phyloP scores from a whole-genome alignment of 805 yeast genomes.

The Yarrowia phangngaensis region DNA sequence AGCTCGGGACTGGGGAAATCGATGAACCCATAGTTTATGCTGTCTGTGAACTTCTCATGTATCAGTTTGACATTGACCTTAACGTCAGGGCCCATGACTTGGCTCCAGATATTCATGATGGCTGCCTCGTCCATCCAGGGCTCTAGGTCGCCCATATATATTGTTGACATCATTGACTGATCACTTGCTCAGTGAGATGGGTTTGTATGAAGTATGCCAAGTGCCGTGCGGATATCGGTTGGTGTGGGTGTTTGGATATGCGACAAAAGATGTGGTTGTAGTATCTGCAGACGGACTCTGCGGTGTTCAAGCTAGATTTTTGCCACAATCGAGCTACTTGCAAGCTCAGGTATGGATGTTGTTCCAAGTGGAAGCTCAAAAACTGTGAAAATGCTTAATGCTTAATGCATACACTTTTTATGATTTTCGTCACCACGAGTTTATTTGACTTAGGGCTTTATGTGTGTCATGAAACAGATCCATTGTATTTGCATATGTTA shows the following conservation, averaged over 20 bases:
- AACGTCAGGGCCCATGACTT: slow-evolving; percentile 51
- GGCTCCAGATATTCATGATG: slow-evolving; percentile 64
- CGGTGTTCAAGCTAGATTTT: background rate
- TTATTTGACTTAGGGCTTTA: too few species aligned
- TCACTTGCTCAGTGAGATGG: background rate
- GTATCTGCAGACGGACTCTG: background rate
- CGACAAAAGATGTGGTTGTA: too few species aligned
- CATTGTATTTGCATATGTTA: too few species aligned
- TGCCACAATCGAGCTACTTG: slow-evolving; percentile 9
- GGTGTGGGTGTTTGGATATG: too few species aligned
- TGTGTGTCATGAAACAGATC: too few species aligned
- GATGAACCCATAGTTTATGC: slow-evolving; percentile 78
- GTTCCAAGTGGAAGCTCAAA: slow-evolving; percentile 21
- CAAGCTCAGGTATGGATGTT: too few species aligned
- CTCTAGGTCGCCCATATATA: slow-evolving; percentile 82
- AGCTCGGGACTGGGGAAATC: slow-evolving; percentile 59
- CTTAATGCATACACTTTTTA: too few species aligned
- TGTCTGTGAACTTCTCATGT: slow-evolving; percentile 53
- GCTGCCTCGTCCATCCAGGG: slow-evolving; percentile 74
- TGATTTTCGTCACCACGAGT: slow-evolving; percentile 25
- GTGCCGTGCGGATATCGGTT: background rate
- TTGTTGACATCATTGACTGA: slow-evolving; percentile 8
- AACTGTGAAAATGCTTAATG: slow-evolving; percentile 23
- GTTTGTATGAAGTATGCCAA: slow-evolving; percentile 5
- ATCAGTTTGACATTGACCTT: slow-evolving; percentile 63